Evolutionary conservation across 768 basidiomycete genomes (phyloP), one percentile per base, ranked within the genome.

Genomic region (Lyophyllum semitale): DNA sequence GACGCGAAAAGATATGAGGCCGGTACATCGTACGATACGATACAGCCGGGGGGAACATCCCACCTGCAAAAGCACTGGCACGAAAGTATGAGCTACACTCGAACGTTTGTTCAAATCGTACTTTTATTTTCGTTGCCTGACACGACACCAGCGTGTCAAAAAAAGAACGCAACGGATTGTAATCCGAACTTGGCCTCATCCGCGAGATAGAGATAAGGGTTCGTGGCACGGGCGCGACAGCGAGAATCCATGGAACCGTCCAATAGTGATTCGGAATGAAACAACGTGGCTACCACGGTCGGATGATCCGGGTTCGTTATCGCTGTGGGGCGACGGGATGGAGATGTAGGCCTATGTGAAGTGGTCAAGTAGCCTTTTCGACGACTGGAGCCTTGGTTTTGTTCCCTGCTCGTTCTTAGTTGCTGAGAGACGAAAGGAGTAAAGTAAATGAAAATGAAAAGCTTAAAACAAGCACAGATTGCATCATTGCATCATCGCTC

Each of bases 1-100:
- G 22, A 29, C 26, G 40, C 30, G 41, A 29, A 30, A 55, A 30
- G 35, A 49, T 32, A 51, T 23, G 29, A 51, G n/a, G n/a, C 37
- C 38, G 9, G 8, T 27, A 23, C 4, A 13, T 22, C 30, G 26
- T 42, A 40, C 43, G 45, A 22, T 27, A 8, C 22, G 8, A 35
- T 47, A 32, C 38, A 48, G 48, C 27, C 35, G 48, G 43, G 4
- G 44, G n/a, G n/a, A n/a, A 32, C 33, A 44, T 8, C 33, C 25
- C 41, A 42, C 22, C 26, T n/a, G 15, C 3, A 15, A 35, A 27
- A 37, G 32, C 26, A 45, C 20, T n/a, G n/a, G n/a, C n/a, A n/a
- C n/a, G n/a, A 30, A 54, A 58, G 48, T 23, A 58, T 58, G 27
- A 58, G 57, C 18, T 47, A 54, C 57, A 47, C 49, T 3, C 27